A percentile compares a stretch with the other conserved stretches of the same genome.
Conservation (phyloP, 306 rosid species). For the Ammopiptanthus mongolicus region DNA sequence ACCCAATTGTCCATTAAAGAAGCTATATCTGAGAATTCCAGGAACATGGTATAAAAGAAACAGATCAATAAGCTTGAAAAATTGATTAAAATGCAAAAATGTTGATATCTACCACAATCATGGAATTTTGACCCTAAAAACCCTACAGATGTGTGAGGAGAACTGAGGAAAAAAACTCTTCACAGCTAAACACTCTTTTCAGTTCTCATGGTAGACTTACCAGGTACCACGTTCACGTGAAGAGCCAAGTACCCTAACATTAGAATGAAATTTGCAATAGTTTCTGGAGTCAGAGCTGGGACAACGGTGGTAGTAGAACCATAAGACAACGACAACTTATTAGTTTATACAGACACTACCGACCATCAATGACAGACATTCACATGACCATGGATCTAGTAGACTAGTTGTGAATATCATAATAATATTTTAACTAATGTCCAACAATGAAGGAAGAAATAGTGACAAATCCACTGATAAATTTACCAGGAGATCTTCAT, state of each 20-base stretch:
- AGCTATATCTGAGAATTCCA: background rate
- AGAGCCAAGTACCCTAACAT: background rate
- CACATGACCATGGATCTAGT: slow-evolving; percentile 1
- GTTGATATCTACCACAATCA: background rate
- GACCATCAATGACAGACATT: background rate
- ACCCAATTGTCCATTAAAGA: background rate
- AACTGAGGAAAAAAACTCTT: background rate
- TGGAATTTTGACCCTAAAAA: background rate
- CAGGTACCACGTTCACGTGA: background rate
- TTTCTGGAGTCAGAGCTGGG: background rate
- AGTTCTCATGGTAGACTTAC: background rate
- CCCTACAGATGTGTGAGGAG: background rate
- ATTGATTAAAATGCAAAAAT: background rate
- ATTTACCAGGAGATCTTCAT: slow-evolving; percentile 94
- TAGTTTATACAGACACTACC: background rate
- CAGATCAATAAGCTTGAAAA: background rate
- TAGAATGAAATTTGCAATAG: slow-evolving; percentile 8
- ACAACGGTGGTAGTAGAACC: background rate
- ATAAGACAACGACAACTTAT: background rate
- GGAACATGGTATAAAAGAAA: background rate
- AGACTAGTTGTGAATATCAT: background rate
- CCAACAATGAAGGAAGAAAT: background rate
- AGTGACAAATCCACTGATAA: background rate
- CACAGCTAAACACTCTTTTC: background rate
- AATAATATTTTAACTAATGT: background rate